Evolutionary conservation across 331 rosid genomes (phyloP), one percentile per base, ranked within the genome.

Genomic region (Pyrus hybrid): DNA sequence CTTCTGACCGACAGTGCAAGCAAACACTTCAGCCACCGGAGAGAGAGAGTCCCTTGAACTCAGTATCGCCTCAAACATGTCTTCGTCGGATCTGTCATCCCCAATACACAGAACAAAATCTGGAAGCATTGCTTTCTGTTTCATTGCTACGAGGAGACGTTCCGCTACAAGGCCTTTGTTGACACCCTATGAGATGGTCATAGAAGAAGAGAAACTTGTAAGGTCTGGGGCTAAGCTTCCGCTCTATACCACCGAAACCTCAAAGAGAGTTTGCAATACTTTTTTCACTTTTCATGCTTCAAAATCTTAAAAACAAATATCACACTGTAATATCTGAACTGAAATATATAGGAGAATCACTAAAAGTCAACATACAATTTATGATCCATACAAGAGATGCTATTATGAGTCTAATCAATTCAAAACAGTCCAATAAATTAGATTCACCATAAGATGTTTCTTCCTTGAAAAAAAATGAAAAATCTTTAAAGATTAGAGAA

Each of bases 71-170:
- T 85, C 97, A 30, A 93, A 93, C 98, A 93, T 91, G 77, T 93
- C 98, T 83, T 93, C 98, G 3, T 91, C 98, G 2, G 98, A 93
- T 75, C 96, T 86, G 84, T 93, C 97, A 66, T 93, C 98, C 35
- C 98, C 98, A 64, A 93, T 88, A 80, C 98, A 93, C 21, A 93
- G 88, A 75, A 93, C 96, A 67, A 93, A 93, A 80, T 93, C 97
- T n/a, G 97, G 96, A 79, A 81, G 78, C 76, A 88, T 91, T 28
- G 87, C 94, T 79, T 76, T 86, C 80, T 86, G 85, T 79, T 66
- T 85, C 96, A 85, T 89, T 63, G 90, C 84, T 76, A n/a, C 67
- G 29, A 93, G 91, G 77, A 93, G 96, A 47, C 84, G 87, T 68
- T 91, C 97, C 33, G 97, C 97, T 35, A 85, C 94, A 63, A 89